phyloP scores from a whole-genome alignment of 345 rosid species.

The Draba incana region DNA sequence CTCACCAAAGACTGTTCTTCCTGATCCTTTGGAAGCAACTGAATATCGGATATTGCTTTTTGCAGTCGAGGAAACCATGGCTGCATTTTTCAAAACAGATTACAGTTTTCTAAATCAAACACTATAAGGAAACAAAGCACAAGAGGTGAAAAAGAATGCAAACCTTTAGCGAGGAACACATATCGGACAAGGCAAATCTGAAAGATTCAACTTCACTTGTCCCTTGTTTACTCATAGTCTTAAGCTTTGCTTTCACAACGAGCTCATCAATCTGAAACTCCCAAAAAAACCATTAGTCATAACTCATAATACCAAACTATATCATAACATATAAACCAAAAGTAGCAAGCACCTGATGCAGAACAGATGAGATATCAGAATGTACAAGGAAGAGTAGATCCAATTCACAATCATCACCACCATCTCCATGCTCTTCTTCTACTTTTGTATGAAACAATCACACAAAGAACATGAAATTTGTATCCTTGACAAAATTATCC shows the following conservation, averaged over 20 bases:
- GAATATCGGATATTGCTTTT: slow-evolving; percentile 42
- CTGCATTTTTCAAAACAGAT: slow-evolving; percentile 50
- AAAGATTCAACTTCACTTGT: slow-evolving; percentile 65
- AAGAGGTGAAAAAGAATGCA: background rate
- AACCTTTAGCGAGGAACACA: slow-evolving; percentile 75
- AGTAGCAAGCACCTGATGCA: slow-evolving; percentile 53
- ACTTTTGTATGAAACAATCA: slow-evolving; percentile 18
- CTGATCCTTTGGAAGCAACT: slow-evolving; percentile 30
- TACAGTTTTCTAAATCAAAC: background rate
- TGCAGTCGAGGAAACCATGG: slow-evolving; percentile 81
- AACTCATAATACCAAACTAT: slow-evolving; percentile 9
- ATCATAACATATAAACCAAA: background rate
- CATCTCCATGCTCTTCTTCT: slow-evolving; percentile 25
- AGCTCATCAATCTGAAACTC: slow-evolving; percentile 76
- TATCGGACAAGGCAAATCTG: slow-evolving; percentile 53
- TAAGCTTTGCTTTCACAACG: slow-evolving; percentile 61
- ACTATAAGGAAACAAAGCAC: slow-evolving; percentile 2
- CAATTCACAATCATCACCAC: slow-evolving; percentile 41
- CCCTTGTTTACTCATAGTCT: slow-evolving; percentile 50
- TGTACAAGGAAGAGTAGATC: slow-evolving; percentile 70
- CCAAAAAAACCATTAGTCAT: slow-evolving; percentile 4
- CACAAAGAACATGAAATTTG: background rate
- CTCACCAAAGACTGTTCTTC: slow-evolving; percentile 36
- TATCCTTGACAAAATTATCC: background rate
- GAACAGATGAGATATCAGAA: slow-evolving; percentile 62